Conservation (phyloP, 306 rosid species). For the Calophaca sinica region DNA sequence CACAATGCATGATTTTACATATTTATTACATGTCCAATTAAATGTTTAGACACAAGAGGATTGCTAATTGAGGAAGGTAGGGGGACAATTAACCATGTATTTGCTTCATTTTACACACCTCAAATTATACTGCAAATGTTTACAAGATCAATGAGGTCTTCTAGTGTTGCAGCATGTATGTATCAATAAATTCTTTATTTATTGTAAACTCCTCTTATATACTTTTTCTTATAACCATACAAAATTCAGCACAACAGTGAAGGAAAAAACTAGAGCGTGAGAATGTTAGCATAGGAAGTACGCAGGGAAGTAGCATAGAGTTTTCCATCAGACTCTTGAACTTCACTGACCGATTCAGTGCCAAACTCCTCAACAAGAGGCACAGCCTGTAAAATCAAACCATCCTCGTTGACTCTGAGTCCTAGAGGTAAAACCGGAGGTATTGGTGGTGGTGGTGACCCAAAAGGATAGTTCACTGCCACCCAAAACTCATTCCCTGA, state of each 20-base stretch:
- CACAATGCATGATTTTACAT: too few relatives aligned
- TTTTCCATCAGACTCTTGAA: constrained; percentile 47
- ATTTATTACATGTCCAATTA: too few relatives aligned
- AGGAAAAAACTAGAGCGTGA: constrained; percentile 7
- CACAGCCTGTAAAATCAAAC: constrained; percentile 18
- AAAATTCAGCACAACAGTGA: background rate
- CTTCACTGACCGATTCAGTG: constrained; percentile 43
- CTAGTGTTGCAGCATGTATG: too few relatives aligned
- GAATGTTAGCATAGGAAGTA: constrained; percentile 29
- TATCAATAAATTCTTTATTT: constrained; percentile 12
- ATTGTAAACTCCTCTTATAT: background rate
- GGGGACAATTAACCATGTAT: too few relatives aligned
- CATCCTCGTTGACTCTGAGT: constrained; percentile 39
- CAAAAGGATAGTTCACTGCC: constrained; percentile 42
- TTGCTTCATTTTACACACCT: too few relatives aligned
- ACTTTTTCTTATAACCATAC: constrained; percentile 2
- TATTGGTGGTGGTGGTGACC: constrained; percentile 28
- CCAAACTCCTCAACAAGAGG: constrained; percentile 45
- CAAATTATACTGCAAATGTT: background rate
- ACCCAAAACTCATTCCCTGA: constrained; percentile 48
- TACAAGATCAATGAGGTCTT: background rate
- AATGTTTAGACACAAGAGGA: too few relatives aligned
- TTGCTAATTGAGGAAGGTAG: too few relatives aligned
- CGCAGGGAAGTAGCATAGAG: constrained; percentile 32
- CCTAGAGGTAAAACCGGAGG: constrained; percentile 41